Evolutionary conservation across 768 basidiomycete genomes (phyloP), one percentile per base, ranked within the genome.

Genomic region (Rhizopogon roseolus): DNA sequence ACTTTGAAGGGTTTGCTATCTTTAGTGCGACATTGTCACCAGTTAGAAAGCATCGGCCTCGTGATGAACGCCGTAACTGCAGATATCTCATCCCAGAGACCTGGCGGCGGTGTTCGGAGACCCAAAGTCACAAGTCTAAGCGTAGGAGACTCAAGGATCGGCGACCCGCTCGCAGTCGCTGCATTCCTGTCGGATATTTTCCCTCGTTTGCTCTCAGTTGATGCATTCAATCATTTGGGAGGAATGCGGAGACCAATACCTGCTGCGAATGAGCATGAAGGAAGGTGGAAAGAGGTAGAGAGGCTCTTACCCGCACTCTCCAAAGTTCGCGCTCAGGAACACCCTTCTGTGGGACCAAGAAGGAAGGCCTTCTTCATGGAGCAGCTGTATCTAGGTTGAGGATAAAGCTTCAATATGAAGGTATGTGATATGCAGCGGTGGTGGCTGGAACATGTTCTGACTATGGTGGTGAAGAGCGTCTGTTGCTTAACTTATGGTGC

Each of bases 21-120:
- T 53, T 53, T 53, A 48, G 34, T 53, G 17, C 45, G 44, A 36
- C 49, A 52, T 1, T 53, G 52, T 48, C 49, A 29, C 34, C 34
- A 49, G 34, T 29, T 53, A 29, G 42, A 36, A 29, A 36, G 28
- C 16, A 46, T 53, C 19, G 42, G 44, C 7, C 45, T 53, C 45
- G 44, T 53, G 25, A 48, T 50, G 44, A 49, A 40, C 4, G 42
- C 50, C 16, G 19, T 46, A 13, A 48, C 50, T 13, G 17, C 50
- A 50, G 50, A 28, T 28, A 50, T 42, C 39, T 29, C 50, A 42
- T 50, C 43, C 14, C 50, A 50, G 42, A 42, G 37, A 10, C 50
- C 50, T 22, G 50, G 50, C 17, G 42, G 42, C 8, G 50, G 50
- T 2, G 0, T 49, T 50, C 50, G 50, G 14, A 50, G 42, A 10